Percentiles rank a stretch among this genome's conserved stretches.
These are phyloP conservation scores for Myotisia sp. DNA, from an alignment of 2,329 filamentous ascomycete genomes.

Conservation along the genomic window DNA sequence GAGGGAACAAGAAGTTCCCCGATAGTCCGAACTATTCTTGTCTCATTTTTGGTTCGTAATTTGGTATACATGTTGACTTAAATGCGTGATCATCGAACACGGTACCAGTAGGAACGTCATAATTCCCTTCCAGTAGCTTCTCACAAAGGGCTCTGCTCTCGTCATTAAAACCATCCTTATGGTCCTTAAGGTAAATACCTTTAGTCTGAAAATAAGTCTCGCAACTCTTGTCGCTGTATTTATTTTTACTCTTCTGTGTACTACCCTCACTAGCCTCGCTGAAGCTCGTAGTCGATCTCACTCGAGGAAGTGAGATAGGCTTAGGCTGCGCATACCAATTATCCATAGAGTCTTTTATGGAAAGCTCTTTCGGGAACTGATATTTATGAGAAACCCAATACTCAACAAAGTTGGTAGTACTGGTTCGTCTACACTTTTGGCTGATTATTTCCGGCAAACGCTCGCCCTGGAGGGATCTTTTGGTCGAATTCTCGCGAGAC, in stretches of 20 bases:
- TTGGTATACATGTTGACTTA: constrained; percentile 17
- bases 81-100: constrained; percentile 25
- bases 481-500: too few relatives aligned
- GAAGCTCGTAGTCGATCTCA: constrained; percentile 12
- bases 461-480: background rate
- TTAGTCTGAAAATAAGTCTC: constrained; percentile 11
- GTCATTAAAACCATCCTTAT: constrained; percentile 14
- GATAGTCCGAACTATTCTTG: constrained; percentile 23
- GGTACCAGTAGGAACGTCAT: constrained; percentile 16
- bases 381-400: constrained; percentile 15
- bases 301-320: constrained; percentile 15
- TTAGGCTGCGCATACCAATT: constrained; percentile 18
- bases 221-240: constrained; percentile 12
- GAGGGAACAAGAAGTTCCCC: constrained; percentile 25
- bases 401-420: constrained; percentile 13
- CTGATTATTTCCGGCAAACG: too few relatives aligned
- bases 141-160: constrained; percentile 16
- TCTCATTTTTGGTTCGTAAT: constrained; percentile 15
- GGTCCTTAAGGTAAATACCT: constrained; percentile 13
- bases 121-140: constrained; percentile 16
- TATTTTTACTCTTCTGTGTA: constrained; percentile 12
- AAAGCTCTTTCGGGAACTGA: constrained; percentile 18
- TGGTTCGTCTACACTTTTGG: too few relatives aligned
- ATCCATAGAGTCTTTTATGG: constrained; percentile 7
- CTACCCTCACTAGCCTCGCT: constrained; percentile 14